Evolutionary conservation across 768 basidiomycete genomes (phyloP).

Genomic region (Tricholomella constricta): DNA sequence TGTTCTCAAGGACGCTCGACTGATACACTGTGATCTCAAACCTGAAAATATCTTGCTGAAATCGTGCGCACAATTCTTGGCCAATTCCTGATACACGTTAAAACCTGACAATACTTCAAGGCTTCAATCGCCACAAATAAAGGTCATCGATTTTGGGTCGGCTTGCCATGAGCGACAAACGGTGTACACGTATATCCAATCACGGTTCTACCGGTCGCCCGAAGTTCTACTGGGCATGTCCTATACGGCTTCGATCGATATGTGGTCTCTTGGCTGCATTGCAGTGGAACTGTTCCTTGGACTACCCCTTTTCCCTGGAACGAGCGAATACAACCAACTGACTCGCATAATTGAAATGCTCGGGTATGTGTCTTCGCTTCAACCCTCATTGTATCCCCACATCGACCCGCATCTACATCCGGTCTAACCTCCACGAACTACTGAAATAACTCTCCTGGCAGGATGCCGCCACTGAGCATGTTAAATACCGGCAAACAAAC

Average conservation of each 20-base stretch:
- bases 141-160: slow-evolving; percentile 99
- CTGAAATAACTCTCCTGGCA: slow-evolving; percentile 31
- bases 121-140: slow-evolving; percentile 96
- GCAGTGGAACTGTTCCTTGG: slow-evolving; percentile 98
- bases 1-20: slow-evolving; percentile 89
- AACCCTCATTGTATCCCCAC: neutral
- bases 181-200: slow-evolving; percentile 99
- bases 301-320: slow-evolving; percentile 94
- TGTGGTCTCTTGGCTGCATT: slow-evolving; percentile 99
- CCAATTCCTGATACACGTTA: neutral
- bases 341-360: slow-evolving; percentile 98
- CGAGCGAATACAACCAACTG: slow-evolving; percentile 98
- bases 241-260: slow-evolving; percentile 94
- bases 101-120: slow-evolving; percentile 38
- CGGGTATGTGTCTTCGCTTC: slow-evolving; percentile 60
- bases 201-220: slow-evolving; percentile 96
- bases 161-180: slow-evolving; percentile 99
- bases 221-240: slow-evolving; percentile 95
- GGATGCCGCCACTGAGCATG: slow-evolving; percentile 89
- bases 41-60: slow-evolving; percentile 98
- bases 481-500: slow-evolving; percentile 96
- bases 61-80: slow-evolving; percentile 55
- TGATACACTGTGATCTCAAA: slow-evolving; percentile 98
- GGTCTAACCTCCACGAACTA: neutral
- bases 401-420: too few species aligned